Percentiles rank a stretch among this genome's conserved stretches.
Conservation (phyloP, 208 protist species). For the Crithidia expoeki region DNA sequence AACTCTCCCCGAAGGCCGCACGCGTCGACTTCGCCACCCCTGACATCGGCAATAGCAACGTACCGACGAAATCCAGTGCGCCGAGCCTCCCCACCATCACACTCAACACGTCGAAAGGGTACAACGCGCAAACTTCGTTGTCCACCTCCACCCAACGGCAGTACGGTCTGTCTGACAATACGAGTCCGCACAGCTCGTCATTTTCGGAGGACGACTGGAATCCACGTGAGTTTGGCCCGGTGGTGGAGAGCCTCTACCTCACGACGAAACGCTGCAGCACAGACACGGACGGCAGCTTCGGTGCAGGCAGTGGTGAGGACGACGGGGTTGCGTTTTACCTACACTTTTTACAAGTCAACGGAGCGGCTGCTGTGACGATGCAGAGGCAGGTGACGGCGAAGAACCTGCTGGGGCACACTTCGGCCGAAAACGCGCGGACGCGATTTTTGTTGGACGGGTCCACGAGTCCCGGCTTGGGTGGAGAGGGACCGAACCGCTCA, state of each 20-base stretch:
- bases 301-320: background rate
- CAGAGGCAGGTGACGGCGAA: background rate
- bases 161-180: constrained; percentile 15
- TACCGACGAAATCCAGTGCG: background rate
- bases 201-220: constrained; percentile 14
- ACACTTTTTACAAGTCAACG: constrained; percentile 4
- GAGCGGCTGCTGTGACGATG: background rate
- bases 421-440: background rate
- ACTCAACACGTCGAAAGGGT: background rate
- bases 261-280: background rate
- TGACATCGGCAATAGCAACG: constrained; percentile 9
- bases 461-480: background rate
- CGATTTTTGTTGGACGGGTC: constrained; percentile 2
- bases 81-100: background rate
- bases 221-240: constrained; percentile 12
- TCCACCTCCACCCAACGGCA: constrained; percentile 14
- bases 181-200: background rate
- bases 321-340: constrained; percentile 8
- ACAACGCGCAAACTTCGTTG: background rate
- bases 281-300: background rate
- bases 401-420: background rate
- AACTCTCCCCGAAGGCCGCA: background rate
- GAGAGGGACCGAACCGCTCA: background rate
- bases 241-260: constrained; percentile 1
- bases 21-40: constrained; percentile 1